phyloP scores from a whole-genome alignment of 1,284 basidiomycete species.

The Ganoderma lingzhi region DNA sequence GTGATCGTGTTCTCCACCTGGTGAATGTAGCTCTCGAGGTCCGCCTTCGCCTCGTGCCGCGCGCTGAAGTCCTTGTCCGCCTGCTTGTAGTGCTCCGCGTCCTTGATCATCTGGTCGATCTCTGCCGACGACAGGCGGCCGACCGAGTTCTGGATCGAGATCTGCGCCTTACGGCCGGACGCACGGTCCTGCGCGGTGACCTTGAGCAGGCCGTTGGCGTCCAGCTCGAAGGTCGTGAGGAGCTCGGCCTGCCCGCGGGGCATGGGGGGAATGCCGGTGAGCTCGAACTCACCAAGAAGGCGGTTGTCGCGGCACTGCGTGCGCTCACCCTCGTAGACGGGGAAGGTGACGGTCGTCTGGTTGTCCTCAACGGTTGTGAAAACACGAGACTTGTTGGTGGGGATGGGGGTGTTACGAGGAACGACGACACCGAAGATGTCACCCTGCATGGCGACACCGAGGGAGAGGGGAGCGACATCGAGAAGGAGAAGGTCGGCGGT shows the following conservation, averaged over 20 bases:
- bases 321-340: slow-evolving; percentile 96
- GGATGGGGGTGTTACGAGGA: slow-evolving; percentile 97
- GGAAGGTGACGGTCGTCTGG: slow-evolving; percentile 98
- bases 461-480: slow-evolving; percentile 94
- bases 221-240: slow-evolving; percentile 96
- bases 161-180: slow-evolving; percentile 95
- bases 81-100: slow-evolving; percentile 95
- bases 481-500: slow-evolving; percentile 95
- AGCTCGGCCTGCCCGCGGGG: slow-evolving; percentile 96
- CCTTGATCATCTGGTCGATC: slow-evolving; percentile 99
- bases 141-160: slow-evolving; percentile 96
- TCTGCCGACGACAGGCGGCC: slow-evolving; percentile 94
- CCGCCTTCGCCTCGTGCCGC: slow-evolving; percentile 95
- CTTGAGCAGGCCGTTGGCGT: slow-evolving; percentile 96
- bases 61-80: slow-evolving; percentile 98
- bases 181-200: slow-evolving; percentile 95
- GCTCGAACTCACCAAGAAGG: slow-evolving; percentile 97
- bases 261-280: slow-evolving; percentile 96
- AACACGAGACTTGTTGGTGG: slow-evolving; percentile 94
- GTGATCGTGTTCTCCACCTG: slow-evolving; percentile 94
- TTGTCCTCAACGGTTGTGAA: slow-evolving; percentile 99
- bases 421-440: slow-evolving; percentile 97
- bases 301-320: slow-evolving; percentile 98
- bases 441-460: slow-evolving; percentile 98
- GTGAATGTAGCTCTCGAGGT: slow-evolving; percentile 95